Evolutionary conservation across 768 basidiomycete genomes (phyloP), one percentile per base, ranked within the genome.

Genomic region (Suillus cothurnatus): DNA sequence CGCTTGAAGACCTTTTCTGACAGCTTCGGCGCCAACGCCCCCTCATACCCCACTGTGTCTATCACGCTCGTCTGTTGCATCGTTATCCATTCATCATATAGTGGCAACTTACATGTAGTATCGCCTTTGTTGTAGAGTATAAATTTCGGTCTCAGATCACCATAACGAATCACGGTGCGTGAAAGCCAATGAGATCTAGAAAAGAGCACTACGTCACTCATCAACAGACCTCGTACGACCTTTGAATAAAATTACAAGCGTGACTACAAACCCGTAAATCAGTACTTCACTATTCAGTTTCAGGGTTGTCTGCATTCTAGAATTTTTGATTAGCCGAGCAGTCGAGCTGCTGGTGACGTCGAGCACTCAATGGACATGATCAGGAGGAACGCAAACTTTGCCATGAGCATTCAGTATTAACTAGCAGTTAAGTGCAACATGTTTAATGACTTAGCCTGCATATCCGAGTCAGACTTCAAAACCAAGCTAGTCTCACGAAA

Each of bases 1-100:
- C 95, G 32, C 83, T 97, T 64, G 95, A 97, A 80, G 94, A 97
- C 73, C 80, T 95, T 68, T 97, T 63, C 57, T 55, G 52, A 64
- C 28, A 28, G 21, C 53, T 55, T 55, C 31, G 31, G 21, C 26
- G 28, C 28, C 39, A 28, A 59, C 19, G 39, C 31, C 19, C 19
- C 39, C 38, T 59, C 58, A 59, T 64, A 49, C 49, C 59, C 38
- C 61, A 19, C 38, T 52, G 64, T 31, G 50, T 31, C n/a, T 19
- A 23, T 61, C 31, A 23, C 31, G 15, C 19, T 19, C 31, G 57
- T 45, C 45, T 47, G 28, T 63, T 55, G 58, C 58, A 41, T 31
- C 39, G 31, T 59, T 28, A 41, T 41, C 57, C 38, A 59, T 59
- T n/a, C 39, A 41, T 28, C 58, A 59, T 59, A 59, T 59, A 41